phyloP scores from a whole-genome alignment of 495 filamentous ascomycete genomes.

The Aspergillus diversus region DNA sequence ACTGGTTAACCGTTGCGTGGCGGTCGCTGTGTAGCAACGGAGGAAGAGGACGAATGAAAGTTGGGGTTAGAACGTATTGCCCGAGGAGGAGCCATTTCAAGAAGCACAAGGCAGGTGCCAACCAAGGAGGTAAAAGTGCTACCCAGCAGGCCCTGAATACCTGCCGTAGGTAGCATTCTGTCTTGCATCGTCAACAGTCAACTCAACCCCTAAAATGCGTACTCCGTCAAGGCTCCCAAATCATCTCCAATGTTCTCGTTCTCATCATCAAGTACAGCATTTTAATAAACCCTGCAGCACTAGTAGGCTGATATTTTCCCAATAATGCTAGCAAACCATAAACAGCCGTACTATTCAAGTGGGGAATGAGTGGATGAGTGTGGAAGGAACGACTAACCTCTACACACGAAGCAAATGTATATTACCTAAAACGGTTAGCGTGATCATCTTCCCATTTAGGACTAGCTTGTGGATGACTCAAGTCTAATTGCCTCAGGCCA shows the following conservation, averaged over 20 bases:
- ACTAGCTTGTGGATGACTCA: slow-evolving; percentile 15
- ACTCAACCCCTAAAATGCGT: background rate
- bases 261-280: too few relatives aligned
- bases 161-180: background rate
- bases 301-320: too few relatives aligned
- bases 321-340: too few relatives aligned
- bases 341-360: too few relatives aligned
- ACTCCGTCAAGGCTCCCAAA: too few relatives aligned
- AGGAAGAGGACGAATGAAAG: background rate
- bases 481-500: slow-evolving; percentile 32
- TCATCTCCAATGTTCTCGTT: too few relatives aligned
- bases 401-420: background rate
- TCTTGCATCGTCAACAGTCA: background rate
- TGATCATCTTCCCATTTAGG: slow-evolving; percentile 1
- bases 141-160: too few relatives aligned
- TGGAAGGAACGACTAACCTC: slow-evolving; percentile 3
- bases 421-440: slow-evolving; percentile 13
- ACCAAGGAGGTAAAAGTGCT: background rate
- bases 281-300: too few relatives aligned
- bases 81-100: background rate
- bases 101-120: slow-evolving; percentile 13
- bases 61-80: background rate
- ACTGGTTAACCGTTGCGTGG: background rate
- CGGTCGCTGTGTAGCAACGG: background rate
- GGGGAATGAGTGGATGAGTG: slow-evolving; percentile 2